Evolutionary conservation across 2,329 filamentous ascomycete species (phyloP).

Genomic region (Aotearoamyces nothofagi): DNA sequence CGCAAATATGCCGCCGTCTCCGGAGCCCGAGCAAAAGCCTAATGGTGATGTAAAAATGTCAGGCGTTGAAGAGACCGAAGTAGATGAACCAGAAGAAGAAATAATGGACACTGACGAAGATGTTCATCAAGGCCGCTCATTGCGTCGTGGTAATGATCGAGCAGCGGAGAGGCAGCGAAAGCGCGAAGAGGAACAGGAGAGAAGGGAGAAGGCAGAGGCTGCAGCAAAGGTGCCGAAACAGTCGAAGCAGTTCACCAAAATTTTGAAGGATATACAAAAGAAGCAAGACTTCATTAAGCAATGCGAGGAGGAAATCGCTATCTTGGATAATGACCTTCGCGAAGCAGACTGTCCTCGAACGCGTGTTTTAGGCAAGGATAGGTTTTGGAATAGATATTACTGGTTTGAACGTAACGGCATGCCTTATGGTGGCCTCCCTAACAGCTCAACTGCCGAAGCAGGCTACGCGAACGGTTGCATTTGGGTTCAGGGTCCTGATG

Average conservation of each 20-base stretch:
- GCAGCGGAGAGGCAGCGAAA: slow-evolving; percentile 62
- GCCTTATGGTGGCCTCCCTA: slow-evolving; percentile 80
- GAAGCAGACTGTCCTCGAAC: slow-evolving; percentile 90
- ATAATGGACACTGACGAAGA: slow-evolving; percentile 59
- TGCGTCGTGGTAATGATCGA: slow-evolving; percentile 50
- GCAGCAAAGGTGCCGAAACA: slow-evolving; percentile 54
- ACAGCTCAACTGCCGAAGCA: slow-evolving; percentile 74
- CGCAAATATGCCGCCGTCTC: slow-evolving; percentile 54
- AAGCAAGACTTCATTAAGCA: slow-evolving; percentile 67
- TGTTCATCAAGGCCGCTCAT: slow-evolving; percentile 33
- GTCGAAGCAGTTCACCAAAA: slow-evolving; percentile 75
- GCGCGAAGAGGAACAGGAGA: slow-evolving; percentile 56
- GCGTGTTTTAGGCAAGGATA: slow-evolving; percentile 77
- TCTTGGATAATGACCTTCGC: slow-evolving; percentile 80
- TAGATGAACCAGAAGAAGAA: slow-evolving; percentile 41
- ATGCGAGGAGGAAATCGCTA: slow-evolving; percentile 72
- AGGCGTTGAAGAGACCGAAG: slow-evolving; percentile 47
- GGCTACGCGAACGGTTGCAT: slow-evolving; percentile 88
- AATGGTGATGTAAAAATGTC: slow-evolving; percentile 45
- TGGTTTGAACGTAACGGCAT: slow-evolving; percentile 99
- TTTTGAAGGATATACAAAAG: slow-evolving; percentile 79
- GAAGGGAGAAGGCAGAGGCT: slow-evolving; percentile 41
- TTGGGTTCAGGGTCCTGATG: slow-evolving; percentile 92
- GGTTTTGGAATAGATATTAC: slow-evolving; percentile 97
- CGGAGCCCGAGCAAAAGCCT: slow-evolving; percentile 27